Evolutionary conservation across 805 yeast species (phyloP), one percentile per base, ranked within the genome.

Genomic region (Hanseniaspora jakobsenii): DNA sequence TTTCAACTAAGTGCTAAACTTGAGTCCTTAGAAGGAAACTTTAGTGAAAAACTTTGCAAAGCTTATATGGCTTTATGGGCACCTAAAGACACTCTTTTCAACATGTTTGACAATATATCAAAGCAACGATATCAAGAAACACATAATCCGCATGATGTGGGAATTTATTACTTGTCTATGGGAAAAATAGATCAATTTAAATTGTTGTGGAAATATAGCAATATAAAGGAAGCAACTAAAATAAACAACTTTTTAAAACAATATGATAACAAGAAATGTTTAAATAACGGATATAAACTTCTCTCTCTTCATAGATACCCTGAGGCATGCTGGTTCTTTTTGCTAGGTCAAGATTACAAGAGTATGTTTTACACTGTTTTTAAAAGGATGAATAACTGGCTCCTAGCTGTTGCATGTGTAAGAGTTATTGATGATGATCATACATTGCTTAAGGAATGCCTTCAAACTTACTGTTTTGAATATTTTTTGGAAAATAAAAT

Each of bases 241-340:
- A 22, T 41, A 3, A 23, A 36, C 9, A 34, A 27, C 18, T 41
- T 41, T 16, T 22, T 41, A 12, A n/a, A 8, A 7, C 16, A 27
- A 21, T 34, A 41, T 22, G 22, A 34, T n/a, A 14, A 27, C 7
- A 34, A 34, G 21, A 34, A 12, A 9, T 41, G 45, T 29, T 16
- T 41, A 10, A 41, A 41, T 24, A 41, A 41, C 27, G 45, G 45
- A 21, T 41, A 41, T 12, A 41, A 41, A 16, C 30, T 41, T 8
- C 29, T 41, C 5, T 41, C 45, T 2, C 31, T 41, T 23, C 45
- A 41, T 17, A 34, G 45, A 35, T 41, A 41, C n/a, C 14, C 7
- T n/a, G 45, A 41, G 22, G 45, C 45, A 2, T 41, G 45, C 21
- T 41, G 45, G 45, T 41, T 41, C 16, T 41, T 41, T 19, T 41